phyloP scores from a whole-genome alignment of 305 asterid genomes.

The Fraxinus angustifolia region DNA sequence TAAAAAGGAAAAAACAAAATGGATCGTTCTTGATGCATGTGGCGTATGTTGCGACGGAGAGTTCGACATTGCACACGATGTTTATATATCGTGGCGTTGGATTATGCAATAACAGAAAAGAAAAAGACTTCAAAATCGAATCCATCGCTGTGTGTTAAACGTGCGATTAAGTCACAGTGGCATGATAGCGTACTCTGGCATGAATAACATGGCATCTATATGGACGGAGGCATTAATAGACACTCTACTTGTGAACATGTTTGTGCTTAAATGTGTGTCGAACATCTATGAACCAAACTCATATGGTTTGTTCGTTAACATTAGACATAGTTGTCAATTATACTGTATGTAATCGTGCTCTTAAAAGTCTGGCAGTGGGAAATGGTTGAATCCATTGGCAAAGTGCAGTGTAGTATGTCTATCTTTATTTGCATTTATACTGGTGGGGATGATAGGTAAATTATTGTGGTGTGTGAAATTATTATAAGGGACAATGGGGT shows the following conservation, averaged over 20 bases:
- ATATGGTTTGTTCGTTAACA: background rate
- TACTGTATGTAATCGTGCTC: background rate
- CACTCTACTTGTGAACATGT: background rate
- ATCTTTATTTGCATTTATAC: background rate
- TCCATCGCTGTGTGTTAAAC: background rate
- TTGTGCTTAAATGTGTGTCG: background rate
- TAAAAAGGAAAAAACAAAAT: too few species aligned
- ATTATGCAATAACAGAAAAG: background rate
- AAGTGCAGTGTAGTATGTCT: background rate
- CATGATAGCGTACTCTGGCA: background rate
- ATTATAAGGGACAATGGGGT: background rate
- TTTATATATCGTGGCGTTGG: background rate
- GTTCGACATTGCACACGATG: background rate
- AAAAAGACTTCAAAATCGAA: background rate
- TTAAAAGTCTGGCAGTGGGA: background rate
- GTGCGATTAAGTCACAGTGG: background rate
- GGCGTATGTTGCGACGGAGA: background rate
- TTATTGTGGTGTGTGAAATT: background rate
- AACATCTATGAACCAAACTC: background rate
- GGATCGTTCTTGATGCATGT: background rate
- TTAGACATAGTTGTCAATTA: background rate
- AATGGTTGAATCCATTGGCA: background rate
- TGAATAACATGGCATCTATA: background rate
- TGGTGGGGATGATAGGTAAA: background rate
- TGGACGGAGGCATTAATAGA: background rate